Percentiles rank a stretch among this genome's conserved stretches.
Conservation (phyloP, 805 yeast species). For the Hanseniaspora thailandica region DNA sequence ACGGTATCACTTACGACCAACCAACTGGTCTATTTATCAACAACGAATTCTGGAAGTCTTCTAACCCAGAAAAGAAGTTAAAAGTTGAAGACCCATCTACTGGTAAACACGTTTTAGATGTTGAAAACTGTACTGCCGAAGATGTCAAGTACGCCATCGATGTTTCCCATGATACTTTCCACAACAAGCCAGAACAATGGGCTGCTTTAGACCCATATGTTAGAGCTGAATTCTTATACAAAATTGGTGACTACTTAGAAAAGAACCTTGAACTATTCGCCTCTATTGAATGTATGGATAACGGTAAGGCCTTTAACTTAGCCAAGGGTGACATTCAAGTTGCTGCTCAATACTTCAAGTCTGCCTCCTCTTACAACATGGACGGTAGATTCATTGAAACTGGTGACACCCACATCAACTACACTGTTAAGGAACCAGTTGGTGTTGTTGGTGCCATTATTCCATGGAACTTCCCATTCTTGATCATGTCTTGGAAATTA, state of each 20-base stretch:
- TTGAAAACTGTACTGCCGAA: slow-evolving; percentile 45
- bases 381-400: slow-evolving; percentile 55
- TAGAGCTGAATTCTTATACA: slow-evolving; percentile 42
- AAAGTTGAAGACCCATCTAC: slow-evolving; percentile 49
- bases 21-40: slow-evolving; percentile 86
- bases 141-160: slow-evolving; percentile 63
- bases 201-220: slow-evolving; percentile 44
- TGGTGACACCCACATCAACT: slow-evolving; percentile 51
- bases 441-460: slow-evolving; percentile 78
- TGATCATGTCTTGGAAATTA: slow-evolving; percentile 70
- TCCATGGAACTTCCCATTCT: slow-evolving; percentile 77
- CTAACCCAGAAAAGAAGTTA: slow-evolving; percentile 46
- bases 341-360: slow-evolving; percentile 52
- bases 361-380: slow-evolving; percentile 62
- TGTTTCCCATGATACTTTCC: slow-evolving; percentile 24
- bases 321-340: slow-evolving; percentile 60
- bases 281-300: slow-evolving; percentile 59
- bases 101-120: slow-evolving; percentile 47
- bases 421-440: slow-evolving; percentile 60
- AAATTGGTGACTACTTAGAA: slow-evolving; percentile 60
- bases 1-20: slow-evolving; percentile 55
- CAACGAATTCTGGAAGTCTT: slow-evolving; percentile 54
- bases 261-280: slow-evolving; percentile 52
- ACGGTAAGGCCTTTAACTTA: slow-evolving; percentile 60
- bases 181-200: slow-evolving; percentile 45